These are phyloP conservation scores for Castanea mollissima DNA, from an alignment of 306 rosid species.

Conservation along the genomic window DNA sequence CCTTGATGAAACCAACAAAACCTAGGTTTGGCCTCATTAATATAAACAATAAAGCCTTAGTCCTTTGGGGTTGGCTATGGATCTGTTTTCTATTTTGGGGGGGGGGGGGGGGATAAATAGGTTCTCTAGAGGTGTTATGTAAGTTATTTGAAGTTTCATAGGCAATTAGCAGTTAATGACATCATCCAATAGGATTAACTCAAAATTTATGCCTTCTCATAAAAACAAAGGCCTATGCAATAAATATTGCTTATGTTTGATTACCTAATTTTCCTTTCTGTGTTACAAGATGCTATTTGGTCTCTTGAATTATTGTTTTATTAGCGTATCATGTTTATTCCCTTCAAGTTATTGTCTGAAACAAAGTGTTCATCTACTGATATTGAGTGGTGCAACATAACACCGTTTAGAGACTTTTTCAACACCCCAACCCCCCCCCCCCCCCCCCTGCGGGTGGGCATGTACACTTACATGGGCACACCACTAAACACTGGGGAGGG, in stretches of 20 bases:
- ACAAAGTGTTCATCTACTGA: neutral
- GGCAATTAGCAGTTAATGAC: neutral
- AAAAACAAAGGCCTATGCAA: neutral
- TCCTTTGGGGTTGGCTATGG: too few relatives aligned
- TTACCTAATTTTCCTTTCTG: neutral
- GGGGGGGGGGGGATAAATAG: neutral
- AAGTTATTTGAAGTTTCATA: neutral
- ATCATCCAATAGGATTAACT: neutral
- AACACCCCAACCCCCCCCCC: too few relatives aligned
- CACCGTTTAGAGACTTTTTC: too few relatives aligned
- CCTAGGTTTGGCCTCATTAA: too few relatives aligned
- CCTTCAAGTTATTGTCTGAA: neutral
- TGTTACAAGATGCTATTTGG: neutral
- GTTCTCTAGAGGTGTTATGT: neutral
- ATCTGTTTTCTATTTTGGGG: neutral
- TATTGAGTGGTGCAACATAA: neutral
- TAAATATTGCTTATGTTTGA: neutral
- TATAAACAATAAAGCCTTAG: too few relatives aligned
- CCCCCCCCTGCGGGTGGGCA: rapidly evolving
- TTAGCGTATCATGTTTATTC: neutral
- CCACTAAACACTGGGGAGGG: too few relatives aligned
- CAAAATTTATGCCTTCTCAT: neutral
- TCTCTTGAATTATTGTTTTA: neutral
- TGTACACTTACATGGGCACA: too few relatives aligned
- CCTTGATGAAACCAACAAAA: too few relatives aligned